phyloP scores from a whole-genome alignment of 441 rosid genomes.

The Sinapis alba region DNA sequence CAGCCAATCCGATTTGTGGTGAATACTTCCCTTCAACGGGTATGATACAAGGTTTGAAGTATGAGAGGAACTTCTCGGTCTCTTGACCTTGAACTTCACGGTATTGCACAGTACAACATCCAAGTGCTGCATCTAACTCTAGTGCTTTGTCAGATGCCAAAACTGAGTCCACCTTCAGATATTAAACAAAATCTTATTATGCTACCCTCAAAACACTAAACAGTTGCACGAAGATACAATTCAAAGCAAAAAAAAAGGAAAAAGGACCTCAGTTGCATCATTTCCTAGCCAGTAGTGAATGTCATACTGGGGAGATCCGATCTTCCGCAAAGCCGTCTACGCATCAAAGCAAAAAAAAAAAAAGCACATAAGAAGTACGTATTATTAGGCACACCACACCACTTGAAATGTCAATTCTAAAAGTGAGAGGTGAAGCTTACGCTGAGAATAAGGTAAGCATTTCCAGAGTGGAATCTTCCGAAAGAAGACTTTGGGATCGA shows the following conservation, averaged over 20 bases:
- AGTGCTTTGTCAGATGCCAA: constrained; percentile 80
- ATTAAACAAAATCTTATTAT: constrained; percentile 14
- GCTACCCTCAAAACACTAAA: not conserved
- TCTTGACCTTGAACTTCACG: constrained; percentile 90
- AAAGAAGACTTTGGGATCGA: constrained; percentile 59
- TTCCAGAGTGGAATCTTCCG: constrained; percentile 78
- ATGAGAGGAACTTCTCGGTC: constrained; percentile 78
- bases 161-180: constrained; percentile 61
- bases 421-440: constrained; percentile 46
- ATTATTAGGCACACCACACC: not conserved
- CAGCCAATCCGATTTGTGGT: constrained; percentile 41
- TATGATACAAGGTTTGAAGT: constrained; percentile 87
- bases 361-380: not conserved
- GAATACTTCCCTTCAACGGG: constrained; percentile 69
- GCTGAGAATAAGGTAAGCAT: constrained; percentile 63
- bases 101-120: constrained; percentile 85
- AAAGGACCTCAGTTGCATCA: constrained; percentile 61
- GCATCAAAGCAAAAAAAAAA: not conserved
- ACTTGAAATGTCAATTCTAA: not conserved
- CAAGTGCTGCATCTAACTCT: constrained; percentile 76
- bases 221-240: not conserved
- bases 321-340: constrained; percentile 66
- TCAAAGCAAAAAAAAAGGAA: not conserved
- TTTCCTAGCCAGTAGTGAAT: constrained; percentile 90
- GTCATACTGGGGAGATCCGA: constrained; percentile 58